Evolutionary conservation across 176 grass and related monocot genomes (phyloP), one percentile per base, ranked within the genome.

Genomic region (Triticum urartu): DNA sequence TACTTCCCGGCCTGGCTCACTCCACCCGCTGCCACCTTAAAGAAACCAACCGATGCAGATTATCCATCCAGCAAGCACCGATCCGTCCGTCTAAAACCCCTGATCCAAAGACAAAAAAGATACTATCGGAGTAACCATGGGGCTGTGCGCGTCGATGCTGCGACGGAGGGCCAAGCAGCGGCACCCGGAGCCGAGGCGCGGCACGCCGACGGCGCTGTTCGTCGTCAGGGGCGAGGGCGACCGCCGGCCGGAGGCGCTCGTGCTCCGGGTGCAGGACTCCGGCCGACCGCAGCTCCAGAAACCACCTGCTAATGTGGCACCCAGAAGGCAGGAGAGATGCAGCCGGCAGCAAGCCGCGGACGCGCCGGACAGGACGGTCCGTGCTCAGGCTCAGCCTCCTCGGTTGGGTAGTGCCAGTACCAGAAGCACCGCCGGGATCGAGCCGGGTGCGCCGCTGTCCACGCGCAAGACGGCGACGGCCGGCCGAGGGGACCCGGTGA

Each of bases 141-240:
- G 89, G 4, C 84, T 83, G 18, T 90, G 89, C 66, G 56, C n/a
- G 10, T 90, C 89, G 33, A 13, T 83, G 89, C 0, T 83, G 79
- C 79, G 17, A 0, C 48, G 30, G 6, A 65, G 50, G 79, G 65
- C 72, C 8, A 82, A 7, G 67, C 32, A 5, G 21, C 39, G 40
- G 56, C 54, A 64, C 8, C 88, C 79, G 0, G 78, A 86, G 21
- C 78, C 25, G 65, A 48, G 52, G 79, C 64, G 72, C 17, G 30
- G 72, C 71, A 52, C 32, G 12, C 40, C 79, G 11, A 83, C 38
- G 84, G 65, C 74, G 24, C 40, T 90, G 40, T 87, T 58, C 33
- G 74, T 90, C 66, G 58, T 90, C 73, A 72, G 89, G 33, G 77
- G 75, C 79, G 56, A 58, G 32, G 76, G 75, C 73, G 56, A 35